Evolutionary conservation across 257 asterid genomes (phyloP).

Genomic region (Henckelia pumila): DNA sequence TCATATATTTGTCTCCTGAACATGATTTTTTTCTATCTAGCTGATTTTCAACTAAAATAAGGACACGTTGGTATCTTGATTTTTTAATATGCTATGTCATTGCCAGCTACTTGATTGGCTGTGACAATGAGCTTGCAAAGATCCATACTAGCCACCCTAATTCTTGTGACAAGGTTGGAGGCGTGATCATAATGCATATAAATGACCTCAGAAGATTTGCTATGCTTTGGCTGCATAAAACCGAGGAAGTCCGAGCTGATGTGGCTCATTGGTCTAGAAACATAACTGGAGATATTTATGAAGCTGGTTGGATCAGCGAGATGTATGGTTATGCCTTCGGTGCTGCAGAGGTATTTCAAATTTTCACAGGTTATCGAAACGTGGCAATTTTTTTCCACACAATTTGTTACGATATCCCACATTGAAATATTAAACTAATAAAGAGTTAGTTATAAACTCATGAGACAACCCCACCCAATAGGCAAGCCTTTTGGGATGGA

Average conservation of each 20-base stretch:
- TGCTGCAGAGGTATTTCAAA: constrained; percentile 82
- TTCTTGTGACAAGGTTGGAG: constrained; percentile 93
- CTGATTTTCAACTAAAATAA: neutral
- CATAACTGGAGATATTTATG: constrained; percentile 88
- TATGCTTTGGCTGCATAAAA: constrained; percentile 85
- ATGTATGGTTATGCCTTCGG: constrained; percentile 99
- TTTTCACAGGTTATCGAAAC: neutral
- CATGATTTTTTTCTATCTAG: neutral
- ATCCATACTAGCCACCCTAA: constrained; percentile 85
- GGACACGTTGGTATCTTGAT: neutral
- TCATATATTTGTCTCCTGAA: neutral
- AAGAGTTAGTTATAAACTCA: too few species aligned
- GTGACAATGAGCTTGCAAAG: constrained; percentile 90
- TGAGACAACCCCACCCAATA: too few species aligned
- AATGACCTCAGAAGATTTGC: constrained; percentile 77
- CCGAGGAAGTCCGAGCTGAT: constrained; percentile 93
- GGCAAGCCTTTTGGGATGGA: too few species aligned
- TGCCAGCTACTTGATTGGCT: constrained; percentile 85
- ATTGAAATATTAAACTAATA: too few species aligned
- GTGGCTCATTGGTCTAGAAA: constrained; percentile 80
- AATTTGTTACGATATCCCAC: too few species aligned
- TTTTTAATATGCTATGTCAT: constrained; percentile 12
- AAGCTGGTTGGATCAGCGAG: constrained; percentile 98
- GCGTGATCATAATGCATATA: constrained; percentile 88
- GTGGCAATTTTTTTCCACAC: neutral